These are phyloP conservation scores for Pythium brachiatum DNA, from an alignment of 352 stramenopile genomes.

Conservation along the genomic window DNA sequence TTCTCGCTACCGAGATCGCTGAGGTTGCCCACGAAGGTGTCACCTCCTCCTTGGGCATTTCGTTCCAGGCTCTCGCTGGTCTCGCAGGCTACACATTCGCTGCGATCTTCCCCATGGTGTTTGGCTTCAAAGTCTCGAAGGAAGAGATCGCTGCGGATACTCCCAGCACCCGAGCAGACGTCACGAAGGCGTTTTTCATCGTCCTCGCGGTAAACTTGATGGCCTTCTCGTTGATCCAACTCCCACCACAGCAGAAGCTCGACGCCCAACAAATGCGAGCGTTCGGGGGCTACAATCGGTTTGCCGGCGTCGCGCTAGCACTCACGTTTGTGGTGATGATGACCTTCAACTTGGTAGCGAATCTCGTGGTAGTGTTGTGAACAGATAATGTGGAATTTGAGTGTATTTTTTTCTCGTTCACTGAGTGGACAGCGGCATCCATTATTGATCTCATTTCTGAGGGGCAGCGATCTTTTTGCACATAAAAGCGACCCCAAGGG, in stretches of 20 bases:
- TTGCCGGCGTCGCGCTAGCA: slow-evolving; percentile 32
- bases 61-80: slow-evolving; percentile 38
- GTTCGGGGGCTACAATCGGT: slow-evolving; percentile 50
- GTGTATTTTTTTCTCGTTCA: too few relatives aligned
- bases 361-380: slow-evolving; percentile 16
- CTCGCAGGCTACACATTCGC: slow-evolving; percentile 27
- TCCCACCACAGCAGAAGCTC: slow-evolving; percentile 41
- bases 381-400: background rate
- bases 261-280: slow-evolving; percentile 41
- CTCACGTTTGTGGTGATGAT: slow-evolving; percentile 31
- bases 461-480: too few relatives aligned
- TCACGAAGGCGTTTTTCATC: slow-evolving; percentile 17
- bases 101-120: slow-evolving; percentile 22
- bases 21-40: slow-evolving; percentile 45
- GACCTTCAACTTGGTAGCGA: slow-evolving; percentile 16
- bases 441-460: too few relatives aligned
- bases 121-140: background rate
- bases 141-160: background rate
- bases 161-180: background rate
- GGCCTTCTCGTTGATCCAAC: slow-evolving; percentile 14
- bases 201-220: slow-evolving; percentile 22
- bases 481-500: too few relatives aligned
- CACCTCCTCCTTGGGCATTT: slow-evolving; percentile 46
- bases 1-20: slow-evolving; percentile 48
- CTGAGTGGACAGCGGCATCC: too few relatives aligned